Conservation (phyloP, 169 alveolate species). For the Plasmodium gaboni region DNA sequence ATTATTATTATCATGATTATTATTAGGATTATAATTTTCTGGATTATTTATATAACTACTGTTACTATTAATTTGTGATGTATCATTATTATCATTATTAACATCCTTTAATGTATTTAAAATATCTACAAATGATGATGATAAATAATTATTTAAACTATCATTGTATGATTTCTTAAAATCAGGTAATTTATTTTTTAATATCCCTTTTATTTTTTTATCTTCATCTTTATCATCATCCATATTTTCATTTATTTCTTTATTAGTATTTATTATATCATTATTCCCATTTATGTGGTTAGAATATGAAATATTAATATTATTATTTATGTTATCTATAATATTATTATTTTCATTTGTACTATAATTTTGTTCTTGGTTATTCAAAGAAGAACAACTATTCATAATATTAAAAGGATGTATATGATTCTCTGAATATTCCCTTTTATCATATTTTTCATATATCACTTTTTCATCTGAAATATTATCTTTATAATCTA, state of each 20-base stretch:
- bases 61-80: not conserved
- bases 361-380: no score
- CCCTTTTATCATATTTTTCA: constrained; percentile 41
- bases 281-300: not conserved
- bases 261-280: not conserved
- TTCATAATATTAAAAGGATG: not conserved
- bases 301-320: no score
- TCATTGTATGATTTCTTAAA: constrained; percentile 34
- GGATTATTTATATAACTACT: constrained; percentile 2
- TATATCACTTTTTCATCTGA: constrained; percentile 6
- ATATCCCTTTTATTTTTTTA: not conserved
- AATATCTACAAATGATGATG: constrained; percentile 69
- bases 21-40: constrained; percentile 16
- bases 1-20: not conserved
- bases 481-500: constrained; percentile 32
- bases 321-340: no score
- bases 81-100: constrained; percentile 4
- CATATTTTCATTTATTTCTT: not conserved
- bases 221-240: not conserved
- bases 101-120: constrained; percentile 36
- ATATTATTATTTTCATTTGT: no score
- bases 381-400: no score
- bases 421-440: constrained; percentile 18
- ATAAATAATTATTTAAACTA: constrained; percentile 39
- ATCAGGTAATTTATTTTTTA: not conserved